phyloP scores from a whole-genome alignment of 73 alveolate genomes.

The Tetrahymena thermophila region DNA sequence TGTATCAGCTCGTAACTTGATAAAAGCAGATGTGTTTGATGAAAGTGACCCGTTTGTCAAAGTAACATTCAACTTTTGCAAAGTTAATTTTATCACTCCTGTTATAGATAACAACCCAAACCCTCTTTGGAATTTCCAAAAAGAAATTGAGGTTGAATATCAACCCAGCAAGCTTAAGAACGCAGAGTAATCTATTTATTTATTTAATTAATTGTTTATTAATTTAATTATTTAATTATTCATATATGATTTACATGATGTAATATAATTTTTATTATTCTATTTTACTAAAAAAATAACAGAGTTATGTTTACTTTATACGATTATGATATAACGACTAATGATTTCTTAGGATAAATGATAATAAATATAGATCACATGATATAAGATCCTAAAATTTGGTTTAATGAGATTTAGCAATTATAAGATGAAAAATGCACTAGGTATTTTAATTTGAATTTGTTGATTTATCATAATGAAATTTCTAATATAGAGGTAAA shows the following conservation, averaged over 20 bases:
- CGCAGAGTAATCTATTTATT: neutral
- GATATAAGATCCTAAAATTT: conserved; percentile 13
- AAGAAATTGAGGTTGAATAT: neutral
- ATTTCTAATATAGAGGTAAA: neutral
- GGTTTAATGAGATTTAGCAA: conserved; percentile 18
- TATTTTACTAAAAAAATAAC: neutral
- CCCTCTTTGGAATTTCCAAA: conserved; percentile 6
- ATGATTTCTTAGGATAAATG: conserved; percentile 25
- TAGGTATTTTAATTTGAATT: neutral
- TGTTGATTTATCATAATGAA: neutral
- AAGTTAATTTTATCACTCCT: neutral
- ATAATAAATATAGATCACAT: conserved; percentile 5
- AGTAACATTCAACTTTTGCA: neutral
- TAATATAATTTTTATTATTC: no score
- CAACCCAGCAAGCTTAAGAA: conserved; percentile 5
- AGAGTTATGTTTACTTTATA: conserved; percentile 25
- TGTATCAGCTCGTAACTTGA: neutral
- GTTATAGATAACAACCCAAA: neutral
- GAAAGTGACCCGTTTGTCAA: neutral
- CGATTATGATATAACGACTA: conserved; percentile 28
- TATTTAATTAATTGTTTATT: neutral
- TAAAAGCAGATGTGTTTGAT: conserved; percentile 10
- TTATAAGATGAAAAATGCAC: conserved; percentile 31
- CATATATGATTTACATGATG: no score
- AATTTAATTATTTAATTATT: no score